Evolutionary conservation across 352 stramenopile species (phyloP).

Genomic region (Phytopythium cucurbitacearum): DNA sequence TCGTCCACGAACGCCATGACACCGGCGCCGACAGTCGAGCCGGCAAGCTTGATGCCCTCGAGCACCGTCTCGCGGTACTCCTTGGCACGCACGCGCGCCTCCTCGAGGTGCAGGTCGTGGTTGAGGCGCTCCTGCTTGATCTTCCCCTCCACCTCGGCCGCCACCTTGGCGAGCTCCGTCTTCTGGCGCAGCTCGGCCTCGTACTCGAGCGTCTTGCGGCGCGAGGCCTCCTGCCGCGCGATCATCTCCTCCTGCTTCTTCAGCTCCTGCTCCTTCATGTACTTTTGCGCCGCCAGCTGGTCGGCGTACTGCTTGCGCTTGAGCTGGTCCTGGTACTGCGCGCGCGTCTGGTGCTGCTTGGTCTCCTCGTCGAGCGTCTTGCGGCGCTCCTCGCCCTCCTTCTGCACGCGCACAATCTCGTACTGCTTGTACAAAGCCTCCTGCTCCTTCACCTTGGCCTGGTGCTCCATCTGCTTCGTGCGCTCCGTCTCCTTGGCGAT

Average conservation of each 20-base stretch:
- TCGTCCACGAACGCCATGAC: slow-evolving; percentile 93
- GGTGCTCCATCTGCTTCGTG: slow-evolving; percentile 93
- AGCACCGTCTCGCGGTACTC: slow-evolving; percentile 93
- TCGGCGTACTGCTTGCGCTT: slow-evolving; percentile 98
- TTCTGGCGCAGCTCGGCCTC: slow-evolving; percentile 93
- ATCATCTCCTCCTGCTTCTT: slow-evolving; percentile 99
- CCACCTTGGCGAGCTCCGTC: slow-evolving; percentile 95
- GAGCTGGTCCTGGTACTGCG: slow-evolving; percentile 98
- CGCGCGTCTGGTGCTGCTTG: slow-evolving; percentile 94
- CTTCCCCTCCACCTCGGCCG: slow-evolving; percentile 93
- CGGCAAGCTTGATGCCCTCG: slow-evolving; percentile 94
- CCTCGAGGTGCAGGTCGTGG: slow-evolving; percentile 97
- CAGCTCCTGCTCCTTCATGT: slow-evolving; percentile 94
- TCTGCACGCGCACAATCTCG: slow-evolving; percentile 93
- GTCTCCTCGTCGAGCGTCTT: slow-evolving; percentile 98
- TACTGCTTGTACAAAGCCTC: slow-evolving; percentile 92
- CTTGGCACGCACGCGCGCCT: slow-evolving; percentile 91
- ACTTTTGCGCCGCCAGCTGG: slow-evolving; percentile 94
- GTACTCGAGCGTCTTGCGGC: slow-evolving; percentile 97
- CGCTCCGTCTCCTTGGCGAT: slow-evolving; percentile 94
- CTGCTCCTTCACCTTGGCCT: slow-evolving; percentile 91
- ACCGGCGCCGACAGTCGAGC: slow-evolving; percentile 91
- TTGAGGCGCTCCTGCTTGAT: slow-evolving; percentile 98
- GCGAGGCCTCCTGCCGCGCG: slow-evolving; percentile 92
- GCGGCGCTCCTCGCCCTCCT: slow-evolving; percentile 94